phyloP scores from a whole-genome alignment of 495 filamentous ascomycete genomes.

The Viridothelium virens region DNA sequence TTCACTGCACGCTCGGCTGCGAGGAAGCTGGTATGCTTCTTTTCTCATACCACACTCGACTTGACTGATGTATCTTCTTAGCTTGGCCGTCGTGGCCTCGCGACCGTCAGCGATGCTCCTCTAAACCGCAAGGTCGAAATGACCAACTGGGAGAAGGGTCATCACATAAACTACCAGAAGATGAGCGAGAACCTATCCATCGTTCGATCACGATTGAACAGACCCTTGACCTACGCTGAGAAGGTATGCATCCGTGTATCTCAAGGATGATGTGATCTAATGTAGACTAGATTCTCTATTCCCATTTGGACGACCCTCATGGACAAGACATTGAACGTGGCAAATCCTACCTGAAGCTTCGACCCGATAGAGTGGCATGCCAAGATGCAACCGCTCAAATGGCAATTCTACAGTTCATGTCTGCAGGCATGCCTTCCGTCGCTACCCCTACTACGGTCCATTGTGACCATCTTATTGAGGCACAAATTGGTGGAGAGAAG shows the following conservation, averaged over 20 bases:
- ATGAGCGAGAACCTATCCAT: conserved; percentile 95
- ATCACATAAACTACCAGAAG: conserved; percentile 85
- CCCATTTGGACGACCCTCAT: conserved; percentile 95
- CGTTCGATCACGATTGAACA: conserved; percentile 79
- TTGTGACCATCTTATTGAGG: conserved; percentile 99
- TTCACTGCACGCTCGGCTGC: conserved; percentile 25
- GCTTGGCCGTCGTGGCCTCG: conserved; percentile 25
- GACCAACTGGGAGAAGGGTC: conserved; percentile 69
- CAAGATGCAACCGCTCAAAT: conserved; percentile 99
- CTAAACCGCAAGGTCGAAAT: conserved; percentile 75
- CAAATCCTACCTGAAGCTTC: conserved; percentile 87
- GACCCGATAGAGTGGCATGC: conserved; percentile 96
- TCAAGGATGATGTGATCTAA: neutral
- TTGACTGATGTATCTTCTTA: conserved; percentile 5
- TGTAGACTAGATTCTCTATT: conserved; percentile 69
- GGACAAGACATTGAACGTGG: conserved; percentile 94
- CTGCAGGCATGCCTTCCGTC: conserved; percentile 87
- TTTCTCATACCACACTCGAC: neutral
- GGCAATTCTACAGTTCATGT: conserved; percentile 99
- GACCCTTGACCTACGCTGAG: conserved; percentile 91
- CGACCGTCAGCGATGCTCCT: conserved; percentile 39
- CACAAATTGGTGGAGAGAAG: conserved; percentile 86
- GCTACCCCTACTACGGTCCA: conserved; percentile 95
- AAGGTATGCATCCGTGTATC: conserved; percentile 41
- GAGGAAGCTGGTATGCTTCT: conserved; percentile 26